Evolutionary conservation across 768 basidiomycete genomes (phyloP), one percentile per base, ranked within the genome.

Genomic region (Amanita pallidorosea): DNA sequence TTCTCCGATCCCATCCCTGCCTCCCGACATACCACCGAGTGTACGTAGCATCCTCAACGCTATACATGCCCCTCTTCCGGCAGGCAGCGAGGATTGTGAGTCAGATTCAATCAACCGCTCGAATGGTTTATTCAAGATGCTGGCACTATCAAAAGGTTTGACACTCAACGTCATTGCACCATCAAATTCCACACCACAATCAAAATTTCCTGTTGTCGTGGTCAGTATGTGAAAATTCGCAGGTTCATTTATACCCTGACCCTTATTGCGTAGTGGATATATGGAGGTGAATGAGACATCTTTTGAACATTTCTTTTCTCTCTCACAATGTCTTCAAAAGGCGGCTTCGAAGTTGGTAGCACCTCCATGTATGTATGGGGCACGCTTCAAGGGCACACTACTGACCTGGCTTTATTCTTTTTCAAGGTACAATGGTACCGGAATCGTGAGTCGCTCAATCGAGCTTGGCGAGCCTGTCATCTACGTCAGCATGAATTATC

Each of bases 401-500:
- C 27, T 31, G 8, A 23, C 33, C 17, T 23, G 25, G 29, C 5
- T 31, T 31, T 12, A 31, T 31, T 31, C 31, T 12, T 27, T 25
- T 38, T 18, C 9, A 34, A 69, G 67, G 31, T 68, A 71, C 48
- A 67, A 73, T 54, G 72, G 73, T 4, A 60, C 56, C 2, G 52
- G 51, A 8, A 67, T 74, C 22, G 70, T 75, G 9, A 54, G 61
- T 27, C 63, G 70, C 17, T 76, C 74, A 0, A 62, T 73, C 20
- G 60, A 61, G 2, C 53, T 74, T 1, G 63, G 61, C 2, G 59
- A 65, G 49, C 74, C 74, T 1, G 61, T 72, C 6, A 61, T 76
- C 27, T 75, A 67, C 49, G 72, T 75, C 9, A 71, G 69, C 52
- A 67, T 74, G 61, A 76, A 76, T 56, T 76, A 76, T 43, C 62